phyloP scores from a whole-genome alignment of 1,284 basidiomycete species.

The Taiwanofungus camphoratus region DNA sequence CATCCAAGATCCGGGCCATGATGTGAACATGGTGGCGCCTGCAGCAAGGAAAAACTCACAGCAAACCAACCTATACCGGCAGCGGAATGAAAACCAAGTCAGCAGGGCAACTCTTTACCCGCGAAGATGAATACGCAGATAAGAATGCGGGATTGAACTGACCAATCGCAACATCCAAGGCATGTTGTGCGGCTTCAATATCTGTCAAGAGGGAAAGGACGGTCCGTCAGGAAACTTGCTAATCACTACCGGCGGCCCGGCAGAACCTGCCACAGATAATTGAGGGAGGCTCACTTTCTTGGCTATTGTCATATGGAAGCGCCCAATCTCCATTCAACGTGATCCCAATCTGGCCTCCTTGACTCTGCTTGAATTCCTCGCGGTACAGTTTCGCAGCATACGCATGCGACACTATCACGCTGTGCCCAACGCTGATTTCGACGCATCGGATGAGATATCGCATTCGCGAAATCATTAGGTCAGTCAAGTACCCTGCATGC shows the following conservation, averaged over 20 bases:
- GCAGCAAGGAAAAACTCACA: slow-evolving; percentile 30
- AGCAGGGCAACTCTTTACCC: slow-evolving; percentile 8
- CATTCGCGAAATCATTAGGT: not conserved
- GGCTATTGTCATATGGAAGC: slow-evolving; percentile 60
- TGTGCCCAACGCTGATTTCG: slow-evolving; percentile 59
- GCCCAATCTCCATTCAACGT: slow-evolving; percentile 71
- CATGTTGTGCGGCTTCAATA: slow-evolving; percentile 57
- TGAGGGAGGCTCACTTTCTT: slow-evolving; percentile 45
- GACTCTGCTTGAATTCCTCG: slow-evolving; percentile 47
- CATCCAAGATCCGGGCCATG: not conserved
- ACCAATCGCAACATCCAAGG: slow-evolving; percentile 63
- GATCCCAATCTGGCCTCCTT: slow-evolving; percentile 65
- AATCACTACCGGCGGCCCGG: not conserved
- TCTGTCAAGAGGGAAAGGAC: slow-evolving; percentile 33
- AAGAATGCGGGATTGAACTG: slow-evolving; percentile 19
- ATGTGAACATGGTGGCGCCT: not conserved
- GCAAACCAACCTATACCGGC: slow-evolving; percentile 50
- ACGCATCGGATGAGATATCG: not conserved
- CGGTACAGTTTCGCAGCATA: slow-evolving; percentile 61
- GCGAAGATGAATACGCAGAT: slow-evolving; percentile 2
- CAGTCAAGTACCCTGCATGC: too few species aligned
- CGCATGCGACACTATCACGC: slow-evolving; percentile 65
- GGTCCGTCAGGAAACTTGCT: too few species aligned
- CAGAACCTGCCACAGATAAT: not conserved
- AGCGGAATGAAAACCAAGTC: slow-evolving; percentile 8